Conservation (phyloP, 1,284 basidiomycete species). For the Apiotrichum gamsii region DNA sequence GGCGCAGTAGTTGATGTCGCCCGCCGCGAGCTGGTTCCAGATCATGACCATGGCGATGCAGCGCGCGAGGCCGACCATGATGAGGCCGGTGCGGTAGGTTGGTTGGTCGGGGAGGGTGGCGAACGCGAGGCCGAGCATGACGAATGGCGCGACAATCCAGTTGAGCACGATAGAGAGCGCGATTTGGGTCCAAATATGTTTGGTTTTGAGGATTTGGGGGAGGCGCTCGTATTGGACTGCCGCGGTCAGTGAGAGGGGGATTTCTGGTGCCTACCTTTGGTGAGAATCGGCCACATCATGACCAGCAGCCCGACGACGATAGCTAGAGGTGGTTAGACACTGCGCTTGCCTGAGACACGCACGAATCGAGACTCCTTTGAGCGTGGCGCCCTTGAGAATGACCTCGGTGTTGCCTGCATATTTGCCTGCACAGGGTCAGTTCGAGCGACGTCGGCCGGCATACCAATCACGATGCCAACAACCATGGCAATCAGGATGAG, state of each 20-base stretch:
- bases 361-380: slow-evolving; percentile 46
- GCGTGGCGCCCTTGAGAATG: slow-evolving; percentile 23
- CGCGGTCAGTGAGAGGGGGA: slow-evolving; percentile 43
- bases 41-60: slow-evolving; percentile 72
- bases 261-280: slow-evolving; percentile 36
- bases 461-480: slow-evolving; percentile 68
- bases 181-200: slow-evolving; percentile 64
- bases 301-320: slow-evolving; percentile 70
- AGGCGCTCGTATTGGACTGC: slow-evolving; percentile 70
- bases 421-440: slow-evolving; percentile 47
- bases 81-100: slow-evolving; percentile 51
- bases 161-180: slow-evolving; percentile 66
- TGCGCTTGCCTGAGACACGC: too few species aligned
- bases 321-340: too few species aligned
- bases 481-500: slow-evolving; percentile 72
- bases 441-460: slow-evolving; percentile 51
- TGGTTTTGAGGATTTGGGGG: slow-evolving; percentile 55
- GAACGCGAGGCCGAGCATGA: slow-evolving; percentile 81
- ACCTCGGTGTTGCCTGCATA: slow-evolving; percentile 25
- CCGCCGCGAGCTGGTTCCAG: slow-evolving; percentile 72
- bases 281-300: slow-evolving; percentile 82
- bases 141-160: slow-evolving; percentile 71
- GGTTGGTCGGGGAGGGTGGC: slow-evolving; percentile 73
- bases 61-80: slow-evolving; percentile 57
- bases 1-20: slow-evolving; percentile 71